These are phyloP conservation scores for Phytophthora megakarya DNA, from an alignment of 352 stramenopile genomes.

Conservation along the genomic window DNA sequence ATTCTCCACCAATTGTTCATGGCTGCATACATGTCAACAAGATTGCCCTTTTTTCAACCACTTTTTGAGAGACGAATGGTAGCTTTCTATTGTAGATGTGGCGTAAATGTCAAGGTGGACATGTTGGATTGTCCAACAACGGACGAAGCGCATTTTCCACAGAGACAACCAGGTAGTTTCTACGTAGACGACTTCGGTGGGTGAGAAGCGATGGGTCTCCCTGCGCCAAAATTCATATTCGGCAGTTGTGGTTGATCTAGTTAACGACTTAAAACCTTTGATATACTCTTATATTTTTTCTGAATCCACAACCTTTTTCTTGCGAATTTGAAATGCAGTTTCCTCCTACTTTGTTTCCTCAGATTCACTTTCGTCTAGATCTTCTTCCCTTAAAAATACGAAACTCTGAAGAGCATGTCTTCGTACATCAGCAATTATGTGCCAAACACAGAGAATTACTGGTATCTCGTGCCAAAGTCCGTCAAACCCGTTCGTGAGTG, in stretches of 20 bases:
- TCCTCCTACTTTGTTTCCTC: background rate
- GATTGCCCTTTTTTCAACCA: background rate
- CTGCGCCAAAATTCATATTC: background rate
- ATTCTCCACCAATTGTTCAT: background rate
- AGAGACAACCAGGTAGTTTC: background rate
- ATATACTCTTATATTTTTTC: background rate
- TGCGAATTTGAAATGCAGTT: background rate
- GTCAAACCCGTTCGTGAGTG: background rate
- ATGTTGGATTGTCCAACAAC: background rate
- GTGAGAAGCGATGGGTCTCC: background rate
- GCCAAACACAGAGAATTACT: slow-evolving; percentile 3
- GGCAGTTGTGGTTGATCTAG: background rate
- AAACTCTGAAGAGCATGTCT: background rate
- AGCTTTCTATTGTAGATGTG: background rate
- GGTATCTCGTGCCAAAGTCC: background rate
- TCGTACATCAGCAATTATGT: background rate
- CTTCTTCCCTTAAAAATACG: no score
- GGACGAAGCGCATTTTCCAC: slow-evolving; percentile 4
- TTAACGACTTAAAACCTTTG: background rate
- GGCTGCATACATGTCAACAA: background rate
- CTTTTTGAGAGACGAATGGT: background rate
- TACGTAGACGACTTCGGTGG: background rate
- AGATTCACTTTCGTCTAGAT: no score
- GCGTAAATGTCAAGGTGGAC: background rate
- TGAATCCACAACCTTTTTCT: background rate